These are phyloP conservation scores for Epicoccum sorghinum DNA, from an alignment of 2,329 filamentous ascomycete genomes.

Conservation along the genomic window DNA sequence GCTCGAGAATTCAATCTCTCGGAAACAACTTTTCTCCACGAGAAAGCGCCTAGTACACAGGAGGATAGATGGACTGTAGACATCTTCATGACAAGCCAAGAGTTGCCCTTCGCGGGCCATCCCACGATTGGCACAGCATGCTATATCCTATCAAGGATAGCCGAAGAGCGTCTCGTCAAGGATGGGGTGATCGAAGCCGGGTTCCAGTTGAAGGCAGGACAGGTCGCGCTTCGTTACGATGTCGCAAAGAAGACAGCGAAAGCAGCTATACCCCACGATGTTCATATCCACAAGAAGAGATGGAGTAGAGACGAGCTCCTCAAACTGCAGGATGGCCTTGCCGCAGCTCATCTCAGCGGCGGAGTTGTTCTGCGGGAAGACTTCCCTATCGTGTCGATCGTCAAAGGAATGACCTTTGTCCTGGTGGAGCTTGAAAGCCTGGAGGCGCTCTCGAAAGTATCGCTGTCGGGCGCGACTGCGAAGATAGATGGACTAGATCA, in stretches of 20 bases:
- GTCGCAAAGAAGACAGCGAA: conserved; percentile 55
- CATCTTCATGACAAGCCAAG: conserved; percentile 59
- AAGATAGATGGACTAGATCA: conserved; percentile 49
- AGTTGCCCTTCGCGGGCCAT: conserved; percentile 65
- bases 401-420: conserved; percentile 77
- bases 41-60: conserved; percentile 26
- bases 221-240: conserved; percentile 52
- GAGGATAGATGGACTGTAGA: conserved; percentile 53
- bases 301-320: conserved; percentile 32
- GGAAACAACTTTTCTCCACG: conserved; percentile 63
- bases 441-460: conserved; percentile 60
- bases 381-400: conserved; percentile 57
- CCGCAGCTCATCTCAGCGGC: conserved; percentile 21
- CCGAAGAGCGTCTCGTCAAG: conserved; percentile 22
- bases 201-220: conserved; percentile 54
- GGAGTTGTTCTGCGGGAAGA: conserved; percentile 25
- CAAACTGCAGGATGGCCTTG: conserved; percentile 46
- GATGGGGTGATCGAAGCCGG: conserved; percentile 41
- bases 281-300: conserved; percentile 46
- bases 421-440: conserved; percentile 67
- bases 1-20: conserved; percentile 64
- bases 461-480: conserved; percentile 37
- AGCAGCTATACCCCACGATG: conserved; percentile 70
- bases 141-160: conserved; percentile 50
- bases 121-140: conserved; percentile 62